Conservation (phyloP, 2,329 filamentous ascomycete species). For the Dothidotthia symphoricarpi region DNA sequence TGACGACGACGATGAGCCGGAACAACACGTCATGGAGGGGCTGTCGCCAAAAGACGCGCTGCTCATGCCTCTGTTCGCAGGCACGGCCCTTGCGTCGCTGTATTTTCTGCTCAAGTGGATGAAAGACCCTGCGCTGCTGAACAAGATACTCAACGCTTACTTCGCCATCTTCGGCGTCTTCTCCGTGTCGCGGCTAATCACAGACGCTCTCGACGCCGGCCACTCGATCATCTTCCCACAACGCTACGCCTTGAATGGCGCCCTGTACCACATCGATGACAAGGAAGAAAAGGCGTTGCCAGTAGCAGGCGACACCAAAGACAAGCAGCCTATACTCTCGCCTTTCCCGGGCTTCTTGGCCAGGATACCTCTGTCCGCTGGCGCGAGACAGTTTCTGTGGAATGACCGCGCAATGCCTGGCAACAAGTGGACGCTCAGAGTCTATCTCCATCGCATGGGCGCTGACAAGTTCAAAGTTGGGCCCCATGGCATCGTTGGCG, state of each 20-base stretch:
- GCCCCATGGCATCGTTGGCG: slow-evolving; percentile 55
- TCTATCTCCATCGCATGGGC: slow-evolving; percentile 54
- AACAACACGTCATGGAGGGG: slow-evolving; percentile 62
- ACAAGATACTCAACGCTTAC: slow-evolving; percentile 79
- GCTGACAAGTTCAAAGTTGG: slow-evolving; percentile 54
- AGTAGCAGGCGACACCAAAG: slow-evolving; percentile 29
- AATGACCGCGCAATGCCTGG: slow-evolving; percentile 48
- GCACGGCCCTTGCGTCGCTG: slow-evolving; percentile 66
- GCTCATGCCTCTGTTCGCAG: slow-evolving; percentile 78
- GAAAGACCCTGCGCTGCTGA: slow-evolving; percentile 75
- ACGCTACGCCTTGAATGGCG: slow-evolving; percentile 58
- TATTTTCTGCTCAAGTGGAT: slow-evolving; percentile 91
- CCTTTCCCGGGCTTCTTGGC: slow-evolving; percentile 55
- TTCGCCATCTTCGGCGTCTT: slow-evolving; percentile 78
- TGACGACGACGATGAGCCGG: slow-evolving; percentile 53
- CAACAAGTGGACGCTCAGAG: slow-evolving; percentile 52
- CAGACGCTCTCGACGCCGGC: slow-evolving; percentile 65
- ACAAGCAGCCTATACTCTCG: slow-evolving; percentile 33
- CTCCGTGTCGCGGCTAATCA: slow-evolving; percentile 69
- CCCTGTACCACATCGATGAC: slow-evolving; percentile 50
- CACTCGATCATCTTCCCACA: slow-evolving; percentile 71
- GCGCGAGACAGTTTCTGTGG: slow-evolving; percentile 48
- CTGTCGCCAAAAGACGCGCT: slow-evolving; percentile 77
- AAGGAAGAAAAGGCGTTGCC: slow-evolving; percentile 34
- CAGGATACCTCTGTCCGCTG: slow-evolving; percentile 46